Evolutionary conservation across 768 basidiomycete genomes (phyloP).

Genomic region (Clathrus columnatus): DNA sequence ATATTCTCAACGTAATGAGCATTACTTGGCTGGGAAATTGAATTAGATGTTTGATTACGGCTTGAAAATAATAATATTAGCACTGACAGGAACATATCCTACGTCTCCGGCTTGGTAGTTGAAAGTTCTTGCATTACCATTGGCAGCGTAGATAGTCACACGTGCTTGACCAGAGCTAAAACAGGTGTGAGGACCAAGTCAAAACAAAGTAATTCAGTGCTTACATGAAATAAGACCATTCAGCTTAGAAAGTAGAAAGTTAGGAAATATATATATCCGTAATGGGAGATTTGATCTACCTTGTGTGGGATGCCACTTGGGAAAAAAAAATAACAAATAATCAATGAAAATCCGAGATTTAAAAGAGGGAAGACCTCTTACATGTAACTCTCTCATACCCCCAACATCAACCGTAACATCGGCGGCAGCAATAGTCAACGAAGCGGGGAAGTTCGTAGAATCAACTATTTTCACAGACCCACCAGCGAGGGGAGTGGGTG

Average conservation of each 20-base stretch:
- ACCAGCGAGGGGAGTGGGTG: slow-evolving; percentile 35
- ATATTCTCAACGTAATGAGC: slow-evolving; percentile 66
- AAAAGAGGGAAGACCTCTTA: slow-evolving; percentile 18
- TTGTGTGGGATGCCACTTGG: slow-evolving; percentile 61
- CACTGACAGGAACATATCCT: slow-evolving; percentile 24
- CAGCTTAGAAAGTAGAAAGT: slow-evolving; percentile 25
- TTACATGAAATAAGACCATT: slow-evolving; percentile 55
- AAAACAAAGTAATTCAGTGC: background rate
- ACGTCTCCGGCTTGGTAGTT: slow-evolving; percentile 57
- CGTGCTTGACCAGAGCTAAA: slow-evolving; percentile 44
- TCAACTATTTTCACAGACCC: slow-evolving; percentile 57
- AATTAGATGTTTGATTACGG: background rate
- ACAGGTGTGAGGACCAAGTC: background rate
- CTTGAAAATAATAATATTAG: background rate
- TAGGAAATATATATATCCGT: background rate
- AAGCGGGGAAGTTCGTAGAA: slow-evolving; percentile 40
- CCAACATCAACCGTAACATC: slow-evolving; percentile 52
- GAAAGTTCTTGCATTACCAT: slow-evolving; percentile 47
- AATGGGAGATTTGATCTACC: slow-evolving; percentile 14
- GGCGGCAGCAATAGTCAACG: slow-evolving; percentile 46
- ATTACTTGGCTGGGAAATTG: slow-evolving; percentile 4
- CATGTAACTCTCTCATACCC: slow-evolving; percentile 49
- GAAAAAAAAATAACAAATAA: slow-evolving; percentile 3
- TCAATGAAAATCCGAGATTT: slow-evolving; percentile 1
- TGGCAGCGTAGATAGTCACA: slow-evolving; percentile 47